Evolutionary conservation across 306 rosid genomes (phyloP).

Genomic region (Cyamopsis tetragonoloba): DNA sequence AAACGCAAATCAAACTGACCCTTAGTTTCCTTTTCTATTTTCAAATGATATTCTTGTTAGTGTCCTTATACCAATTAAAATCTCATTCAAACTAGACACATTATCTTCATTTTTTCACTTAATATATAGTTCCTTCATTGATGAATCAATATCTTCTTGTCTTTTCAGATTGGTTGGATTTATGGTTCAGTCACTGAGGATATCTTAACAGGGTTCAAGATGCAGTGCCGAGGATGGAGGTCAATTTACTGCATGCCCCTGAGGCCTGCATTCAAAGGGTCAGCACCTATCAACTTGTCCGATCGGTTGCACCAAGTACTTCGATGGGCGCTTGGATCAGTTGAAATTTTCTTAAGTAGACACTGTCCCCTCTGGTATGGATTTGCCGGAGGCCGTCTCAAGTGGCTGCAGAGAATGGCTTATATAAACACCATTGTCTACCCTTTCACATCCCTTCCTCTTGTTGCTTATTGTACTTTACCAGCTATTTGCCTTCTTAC

Average conservation of each 20-base stretch:
- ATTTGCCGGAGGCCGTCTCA: constrained; percentile 85
- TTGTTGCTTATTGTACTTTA: constrained; percentile 80
- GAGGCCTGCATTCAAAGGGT: constrained; percentile 98
- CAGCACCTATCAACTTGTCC: constrained; percentile 94
- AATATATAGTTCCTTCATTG: neutral
- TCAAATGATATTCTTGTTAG: neutral
- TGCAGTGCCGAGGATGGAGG: constrained; percentile 99
- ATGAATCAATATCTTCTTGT: constrained; percentile 13
- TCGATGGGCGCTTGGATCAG: constrained; percentile 98
- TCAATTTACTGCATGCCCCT: constrained; percentile 95
- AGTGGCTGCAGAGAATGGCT: constrained; percentile 84
- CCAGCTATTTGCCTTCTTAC: constrained; percentile 99
- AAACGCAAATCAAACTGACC: no score
- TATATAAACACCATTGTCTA: constrained; percentile 94
- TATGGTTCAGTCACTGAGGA: constrained; percentile 98
- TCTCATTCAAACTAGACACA: neutral
- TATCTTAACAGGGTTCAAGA: constrained; percentile 92
- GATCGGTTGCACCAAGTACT: constrained; percentile 96
- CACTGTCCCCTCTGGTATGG: constrained; percentile 99
- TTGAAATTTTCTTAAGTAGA: constrained; percentile 93
- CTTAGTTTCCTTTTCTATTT: neutral
- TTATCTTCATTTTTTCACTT: neutral
- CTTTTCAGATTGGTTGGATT: constrained; percentile 90
- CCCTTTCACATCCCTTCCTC: constrained; percentile 95
- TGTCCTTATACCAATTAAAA: neutral